Evolutionary conservation across 306 rosid species (phyloP).

Genomic region (Lathyrus sativus): DNA sequence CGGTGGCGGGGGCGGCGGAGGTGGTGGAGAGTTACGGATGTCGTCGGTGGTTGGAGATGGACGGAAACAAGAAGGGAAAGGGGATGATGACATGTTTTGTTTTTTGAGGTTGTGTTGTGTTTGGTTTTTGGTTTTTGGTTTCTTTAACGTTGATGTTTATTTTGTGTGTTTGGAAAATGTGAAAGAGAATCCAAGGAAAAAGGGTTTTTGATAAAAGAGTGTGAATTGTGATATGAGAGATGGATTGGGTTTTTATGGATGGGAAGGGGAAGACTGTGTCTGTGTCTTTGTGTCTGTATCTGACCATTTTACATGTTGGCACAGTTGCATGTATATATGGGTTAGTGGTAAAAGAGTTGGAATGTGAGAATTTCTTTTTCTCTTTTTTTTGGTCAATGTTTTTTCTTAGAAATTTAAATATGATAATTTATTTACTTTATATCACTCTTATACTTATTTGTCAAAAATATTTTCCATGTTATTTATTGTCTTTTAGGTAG

Average conservation of each 20-base stretch:
- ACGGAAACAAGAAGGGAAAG: conserved; percentile 68
- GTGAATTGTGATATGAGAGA: neutral
- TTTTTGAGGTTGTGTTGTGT: neutral
- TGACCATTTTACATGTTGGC: neutral
- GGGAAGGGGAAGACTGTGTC: neutral
- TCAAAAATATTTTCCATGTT: too few species aligned
- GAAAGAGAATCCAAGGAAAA: conserved; percentile 15
- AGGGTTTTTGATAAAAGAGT: neutral
- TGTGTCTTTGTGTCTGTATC: neutral
- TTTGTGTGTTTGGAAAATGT: neutral
- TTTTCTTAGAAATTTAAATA: too few species aligned
- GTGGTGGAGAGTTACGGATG: conserved; percentile 23
- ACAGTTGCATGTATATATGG: too few species aligned
- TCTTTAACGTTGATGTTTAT: neutral
- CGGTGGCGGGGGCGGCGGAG: conserved; percentile 44
- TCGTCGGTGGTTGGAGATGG: conserved; percentile 42
- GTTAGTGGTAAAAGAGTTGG: too few species aligned
- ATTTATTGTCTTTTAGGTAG: neutral
- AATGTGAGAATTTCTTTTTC: too few species aligned
- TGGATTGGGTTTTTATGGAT: conserved; percentile 6
- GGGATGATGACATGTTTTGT: conserved; percentile 46
- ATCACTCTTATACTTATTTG: too few species aligned
- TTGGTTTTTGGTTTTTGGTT: neutral
- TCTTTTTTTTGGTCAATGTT: too few species aligned
- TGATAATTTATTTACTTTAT: too few species aligned